Conservation (phyloP, 2,329 filamentous ascomycete genomes). For the Didymellaceae sp. region DNA sequence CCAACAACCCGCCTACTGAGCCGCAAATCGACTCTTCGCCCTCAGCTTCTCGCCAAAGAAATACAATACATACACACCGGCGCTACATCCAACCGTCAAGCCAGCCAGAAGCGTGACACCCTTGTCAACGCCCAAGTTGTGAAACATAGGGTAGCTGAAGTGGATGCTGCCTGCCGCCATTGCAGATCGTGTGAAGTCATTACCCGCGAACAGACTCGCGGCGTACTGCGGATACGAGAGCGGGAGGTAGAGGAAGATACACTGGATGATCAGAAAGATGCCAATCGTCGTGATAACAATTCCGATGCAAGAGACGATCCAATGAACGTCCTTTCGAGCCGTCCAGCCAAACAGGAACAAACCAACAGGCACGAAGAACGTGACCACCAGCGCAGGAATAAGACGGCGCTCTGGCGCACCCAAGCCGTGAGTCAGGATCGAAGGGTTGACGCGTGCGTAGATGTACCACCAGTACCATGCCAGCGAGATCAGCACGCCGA, state of each 20-base stretch:
- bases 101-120: slow-evolving; percentile 63
- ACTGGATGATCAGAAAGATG: slow-evolving; percentile 54
- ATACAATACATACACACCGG: slow-evolving; percentile 67
- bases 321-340: slow-evolving; percentile 66
- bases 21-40: slow-evolving; percentile 42
- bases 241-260: slow-evolving; percentile 67
- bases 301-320: slow-evolving; percentile 63
- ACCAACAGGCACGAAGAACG: slow-evolving; percentile 66
- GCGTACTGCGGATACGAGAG: slow-evolving; percentile 63
- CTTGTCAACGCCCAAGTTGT: slow-evolving; percentile 64
- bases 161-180: slow-evolving; percentile 67
- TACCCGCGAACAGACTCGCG: slow-evolving; percentile 65
- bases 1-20: slow-evolving; percentile 24
- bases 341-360: slow-evolving; percentile 73
- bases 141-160: slow-evolving; percentile 66
- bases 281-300: slow-evolving; percentile 58
- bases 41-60: slow-evolving; percentile 48
- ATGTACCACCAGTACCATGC: slow-evolving; percentile 74
- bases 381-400: slow-evolving; percentile 69
- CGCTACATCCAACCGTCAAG: slow-evolving; percentile 48
- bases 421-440: slow-evolving; percentile 66
- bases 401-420: slow-evolving; percentile 75
- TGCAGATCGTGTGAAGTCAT: slow-evolving; percentile 62
- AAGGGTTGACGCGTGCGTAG: slow-evolving; percentile 72
- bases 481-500: slow-evolving; percentile 73